A percentile compares a stretch with the other conserved stretches of the same genome.
These are phyloP conservation scores for Aspergillus fructus DNA, from an alignment of 2,329 filamentous ascomycete species.

Conservation along the genomic window DNA sequence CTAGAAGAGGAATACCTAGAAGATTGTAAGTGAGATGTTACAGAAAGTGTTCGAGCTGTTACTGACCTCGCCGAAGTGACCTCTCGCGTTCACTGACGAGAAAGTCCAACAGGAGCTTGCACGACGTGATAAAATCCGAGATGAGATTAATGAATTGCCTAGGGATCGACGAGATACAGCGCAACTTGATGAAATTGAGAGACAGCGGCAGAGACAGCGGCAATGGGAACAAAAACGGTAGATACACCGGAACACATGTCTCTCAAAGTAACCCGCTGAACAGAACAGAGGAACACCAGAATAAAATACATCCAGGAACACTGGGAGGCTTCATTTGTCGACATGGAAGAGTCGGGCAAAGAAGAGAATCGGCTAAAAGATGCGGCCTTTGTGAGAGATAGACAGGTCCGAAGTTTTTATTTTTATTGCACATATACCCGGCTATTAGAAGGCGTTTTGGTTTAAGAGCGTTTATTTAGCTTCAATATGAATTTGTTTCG, in stretches of 20 bases:
- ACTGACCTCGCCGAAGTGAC: neutral
- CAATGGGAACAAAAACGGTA: neutral
- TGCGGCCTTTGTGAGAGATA: too few relatives aligned
- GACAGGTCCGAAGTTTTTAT: too few relatives aligned
- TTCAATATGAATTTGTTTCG: too few relatives aligned
- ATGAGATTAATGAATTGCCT: neutral
- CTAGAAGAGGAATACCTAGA: neutral
- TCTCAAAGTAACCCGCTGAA: neutral
- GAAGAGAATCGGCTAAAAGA: too few relatives aligned
- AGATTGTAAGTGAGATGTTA: neutral
- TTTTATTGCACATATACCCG: too few relatives aligned
- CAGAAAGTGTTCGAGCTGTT: neutral
- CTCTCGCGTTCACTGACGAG: neutral
- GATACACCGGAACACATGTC: neutral
- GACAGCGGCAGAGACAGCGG: too few relatives aligned
- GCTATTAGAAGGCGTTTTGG: too few relatives aligned
- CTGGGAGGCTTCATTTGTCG: too few relatives aligned
- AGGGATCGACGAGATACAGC: neutral
- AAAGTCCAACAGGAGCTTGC: neutral
- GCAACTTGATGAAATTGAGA: neutral
- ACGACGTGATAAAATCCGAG: neutral
- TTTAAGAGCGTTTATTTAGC: too few relatives aligned
- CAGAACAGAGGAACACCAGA: too few relatives aligned
- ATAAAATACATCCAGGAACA: too few relatives aligned
- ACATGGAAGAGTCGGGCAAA: too few relatives aligned